Conservation (phyloP, 768 basidiomycete genomes). For the Lactarius hatsudake region DNA sequence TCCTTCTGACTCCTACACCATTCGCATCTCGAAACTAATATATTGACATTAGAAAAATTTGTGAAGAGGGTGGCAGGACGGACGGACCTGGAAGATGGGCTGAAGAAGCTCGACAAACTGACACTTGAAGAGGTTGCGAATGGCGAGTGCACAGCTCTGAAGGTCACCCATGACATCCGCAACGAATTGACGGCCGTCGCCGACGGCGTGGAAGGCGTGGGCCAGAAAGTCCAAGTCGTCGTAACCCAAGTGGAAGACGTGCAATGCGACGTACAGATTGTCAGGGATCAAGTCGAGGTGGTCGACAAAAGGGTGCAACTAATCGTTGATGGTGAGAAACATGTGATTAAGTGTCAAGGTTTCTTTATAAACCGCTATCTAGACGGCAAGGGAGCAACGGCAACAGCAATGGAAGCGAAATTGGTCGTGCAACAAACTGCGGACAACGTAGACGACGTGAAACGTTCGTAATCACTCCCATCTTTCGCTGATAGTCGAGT, state of each 20-base stretch:
- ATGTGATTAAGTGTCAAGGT: not conserved
- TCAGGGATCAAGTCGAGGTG: not conserved
- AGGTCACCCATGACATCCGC: not conserved
- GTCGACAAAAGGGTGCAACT: not conserved
- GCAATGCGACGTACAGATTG: not conserved
- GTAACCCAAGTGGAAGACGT: not conserved
- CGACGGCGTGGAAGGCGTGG: not conserved
- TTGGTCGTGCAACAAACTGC: not conserved
- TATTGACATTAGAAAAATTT: not conserved
- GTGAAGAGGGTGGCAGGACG: not conserved
- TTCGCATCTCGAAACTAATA: not conserved
- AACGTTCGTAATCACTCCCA: not conserved
- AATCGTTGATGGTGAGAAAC: not conserved
- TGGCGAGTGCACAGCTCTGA: not conserved
- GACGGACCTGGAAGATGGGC: not conserved
- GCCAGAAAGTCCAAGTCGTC: not conserved
- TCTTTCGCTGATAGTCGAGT: not conserved
- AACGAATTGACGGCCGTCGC: not conserved
- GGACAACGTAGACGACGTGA: not conserved
- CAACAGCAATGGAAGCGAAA: not conserved
- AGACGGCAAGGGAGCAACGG: not conserved
- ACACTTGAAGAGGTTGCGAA: not conserved
- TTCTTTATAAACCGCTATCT: not conserved
- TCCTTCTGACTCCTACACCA: not conserved
- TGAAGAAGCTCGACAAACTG: not conserved